Evolutionary conservation across 192 early-diverging fungal species (phyloP).

Genomic region (Mortierella alpina): DNA sequence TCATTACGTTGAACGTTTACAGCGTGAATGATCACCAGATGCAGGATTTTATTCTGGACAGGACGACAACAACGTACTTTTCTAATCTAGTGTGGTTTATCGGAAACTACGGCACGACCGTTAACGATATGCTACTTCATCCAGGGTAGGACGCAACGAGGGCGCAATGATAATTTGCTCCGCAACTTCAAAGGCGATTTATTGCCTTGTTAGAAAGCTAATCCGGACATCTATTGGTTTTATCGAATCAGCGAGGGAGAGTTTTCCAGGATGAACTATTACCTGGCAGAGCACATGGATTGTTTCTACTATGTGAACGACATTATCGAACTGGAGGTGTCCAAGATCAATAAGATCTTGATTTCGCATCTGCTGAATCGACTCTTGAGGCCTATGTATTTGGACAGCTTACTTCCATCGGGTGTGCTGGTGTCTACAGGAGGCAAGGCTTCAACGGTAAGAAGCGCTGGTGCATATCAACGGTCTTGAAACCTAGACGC

Average conservation of each 20-base stretch:
- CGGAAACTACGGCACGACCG: slow-evolving; percentile 41
- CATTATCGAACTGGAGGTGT: slow-evolving; percentile 63
- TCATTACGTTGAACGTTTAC: slow-evolving; percentile 74
- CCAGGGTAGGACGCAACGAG: slow-evolving; percentile 24
- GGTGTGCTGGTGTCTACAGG: neutral
- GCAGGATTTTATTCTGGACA: slow-evolving; percentile 56
- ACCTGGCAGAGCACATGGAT: slow-evolving; percentile 71
- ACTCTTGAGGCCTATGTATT: slow-evolving; percentile 52
- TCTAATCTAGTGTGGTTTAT: slow-evolving; percentile 59
- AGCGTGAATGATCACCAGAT: slow-evolving; percentile 51
- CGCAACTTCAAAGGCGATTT: neutral
- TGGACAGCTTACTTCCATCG: slow-evolving; percentile 41
- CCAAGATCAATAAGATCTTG: slow-evolving; percentile 64
- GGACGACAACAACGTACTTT: slow-evolving; percentile 55
- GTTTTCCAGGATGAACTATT: slow-evolving; percentile 60
- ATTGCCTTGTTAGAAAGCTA: neutral
- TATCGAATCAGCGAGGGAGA: slow-evolving; percentile 22
- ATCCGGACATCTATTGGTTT: neutral
- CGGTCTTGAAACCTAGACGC: neutral
- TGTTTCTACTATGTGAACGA: slow-evolving; percentile 74
- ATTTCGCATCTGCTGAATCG: slow-evolving; percentile 46
- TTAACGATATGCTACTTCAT: slow-evolving; percentile 50
- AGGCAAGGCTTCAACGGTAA: slow-evolving; percentile 8
- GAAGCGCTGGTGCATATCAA: neutral
- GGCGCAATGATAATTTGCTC: neutral